A percentile compares a stretch with the other conserved stretches of the same genome.
These are phyloP conservation scores for Lodderomyces margitis DNA, from an alignment of 1,139 yeast genomes.

Conservation along the genomic window DNA sequence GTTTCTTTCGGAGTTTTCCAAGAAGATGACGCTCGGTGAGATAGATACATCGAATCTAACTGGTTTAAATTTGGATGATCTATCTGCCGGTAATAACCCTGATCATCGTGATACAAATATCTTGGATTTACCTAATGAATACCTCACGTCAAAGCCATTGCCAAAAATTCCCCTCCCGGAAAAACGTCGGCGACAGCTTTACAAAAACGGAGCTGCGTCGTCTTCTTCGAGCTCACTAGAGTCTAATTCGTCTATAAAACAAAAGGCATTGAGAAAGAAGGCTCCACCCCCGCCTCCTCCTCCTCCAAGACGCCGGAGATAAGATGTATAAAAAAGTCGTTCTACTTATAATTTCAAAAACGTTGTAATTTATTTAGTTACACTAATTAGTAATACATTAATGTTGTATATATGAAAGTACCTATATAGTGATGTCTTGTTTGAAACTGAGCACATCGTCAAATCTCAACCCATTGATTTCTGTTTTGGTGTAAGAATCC, in stretches of 20 bases:
- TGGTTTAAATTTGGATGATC: slow-evolving; percentile 1
- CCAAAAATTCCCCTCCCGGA: slow-evolving; percentile 16
- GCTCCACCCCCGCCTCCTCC: slow-evolving; percentile 47
- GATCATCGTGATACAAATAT: slow-evolving; percentile 17
- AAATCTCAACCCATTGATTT: slow-evolving; percentile 73
- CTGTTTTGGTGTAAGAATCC: slow-evolving; percentile 48
- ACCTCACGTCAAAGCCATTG: slow-evolving; percentile 21
- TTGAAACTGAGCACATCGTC: slow-evolving; percentile 68
- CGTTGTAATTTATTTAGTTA: not conserved
- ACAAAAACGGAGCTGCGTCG: slow-evolving; percentile 2
- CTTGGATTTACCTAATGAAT: slow-evolving; percentile 37
- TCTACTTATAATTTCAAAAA: no score
- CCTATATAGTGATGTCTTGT: slow-evolving; percentile 53
- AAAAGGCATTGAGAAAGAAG: slow-evolving; percentile 32
- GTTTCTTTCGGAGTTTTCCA: slow-evolving; percentile 17
- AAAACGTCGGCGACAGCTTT: slow-evolving; percentile 6
- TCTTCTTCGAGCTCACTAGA: slow-evolving; percentile 18
- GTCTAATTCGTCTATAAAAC: slow-evolving; percentile 22
- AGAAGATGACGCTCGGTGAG: slow-evolving; percentile 4
- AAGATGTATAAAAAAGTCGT: not conserved
- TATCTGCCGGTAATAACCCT: not conserved
- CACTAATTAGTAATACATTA: not conserved
- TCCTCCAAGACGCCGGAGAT: slow-evolving; percentile 16
- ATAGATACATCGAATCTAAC: not conserved
- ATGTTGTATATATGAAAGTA: not conserved